Evolutionary conservation across 805 yeast genomes (phyloP).

Genomic region (Candida awuae): DNA sequence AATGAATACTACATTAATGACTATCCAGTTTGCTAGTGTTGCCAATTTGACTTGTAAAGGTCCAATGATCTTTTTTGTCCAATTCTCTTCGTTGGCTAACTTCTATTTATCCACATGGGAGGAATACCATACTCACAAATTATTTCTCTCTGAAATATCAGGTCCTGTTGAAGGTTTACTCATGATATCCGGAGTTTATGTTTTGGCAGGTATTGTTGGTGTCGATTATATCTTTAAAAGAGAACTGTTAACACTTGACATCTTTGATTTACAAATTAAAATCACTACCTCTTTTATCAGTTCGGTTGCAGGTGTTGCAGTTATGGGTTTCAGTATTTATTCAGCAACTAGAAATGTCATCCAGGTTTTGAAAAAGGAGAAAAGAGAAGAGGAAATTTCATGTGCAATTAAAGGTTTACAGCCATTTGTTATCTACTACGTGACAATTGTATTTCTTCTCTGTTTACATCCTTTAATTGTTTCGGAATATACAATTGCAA

Average conservation of each 20-base stretch:
- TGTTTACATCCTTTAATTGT: constrained; percentile 47
- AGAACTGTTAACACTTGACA: constrained; percentile 28
- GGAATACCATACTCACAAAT: constrained; percentile 81
- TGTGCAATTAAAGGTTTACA: constrained; percentile 28
- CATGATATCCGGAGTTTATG: constrained; percentile 46
- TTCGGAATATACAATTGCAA: constrained; percentile 40
- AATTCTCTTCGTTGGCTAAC: constrained; percentile 68
- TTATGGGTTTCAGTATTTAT: constrained; percentile 54
- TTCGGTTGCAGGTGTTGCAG: constrained; percentile 43
- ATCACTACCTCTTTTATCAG: constrained; percentile 35
- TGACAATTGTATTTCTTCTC: constrained; percentile 39
- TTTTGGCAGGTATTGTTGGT: constrained; percentile 62
- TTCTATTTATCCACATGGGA: constrained; percentile 94
- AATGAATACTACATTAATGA: constrained; percentile 64
- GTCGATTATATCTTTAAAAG: constrained; percentile 52
- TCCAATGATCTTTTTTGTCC: constrained; percentile 50
- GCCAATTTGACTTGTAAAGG: constrained; percentile 62
- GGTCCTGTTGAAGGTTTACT: constrained; percentile 96
- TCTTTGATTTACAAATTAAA: constrained; percentile 17
- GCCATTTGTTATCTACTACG: constrained; percentile 59
- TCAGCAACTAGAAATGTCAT: constrained; percentile 60
- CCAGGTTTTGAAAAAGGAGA: constrained; percentile 33
- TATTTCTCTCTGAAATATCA: constrained; percentile 69
- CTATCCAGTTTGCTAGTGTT: constrained; percentile 67
- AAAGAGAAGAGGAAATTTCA: constrained; percentile 31